Conservation (phyloP, 129 eudicot genomes). For the Calendula officinalis region DNA sequence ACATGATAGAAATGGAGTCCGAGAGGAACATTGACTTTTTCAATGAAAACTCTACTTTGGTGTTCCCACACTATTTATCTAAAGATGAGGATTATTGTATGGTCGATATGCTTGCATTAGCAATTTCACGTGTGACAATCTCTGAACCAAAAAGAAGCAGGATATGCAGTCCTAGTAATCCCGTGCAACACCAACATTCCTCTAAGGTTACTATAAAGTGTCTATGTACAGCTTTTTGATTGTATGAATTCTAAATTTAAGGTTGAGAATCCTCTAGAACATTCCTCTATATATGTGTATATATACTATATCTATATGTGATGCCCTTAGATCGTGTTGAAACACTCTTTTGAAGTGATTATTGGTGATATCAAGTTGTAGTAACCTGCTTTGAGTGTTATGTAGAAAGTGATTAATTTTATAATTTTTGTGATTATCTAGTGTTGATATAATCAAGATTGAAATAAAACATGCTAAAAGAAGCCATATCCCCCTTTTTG, state of each 20-base stretch:
- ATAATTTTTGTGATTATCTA: too few species aligned
- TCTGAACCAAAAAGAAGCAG: conserved; percentile 58
- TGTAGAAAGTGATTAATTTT: too few species aligned
- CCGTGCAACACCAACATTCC: conserved; percentile 34
- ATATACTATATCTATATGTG: too few species aligned
- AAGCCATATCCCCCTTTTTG: too few species aligned
- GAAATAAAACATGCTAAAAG: too few species aligned
- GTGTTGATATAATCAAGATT: too few species aligned
- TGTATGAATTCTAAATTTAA: neutral
- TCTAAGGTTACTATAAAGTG: conserved; percentile 44
- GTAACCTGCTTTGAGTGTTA: too few species aligned
- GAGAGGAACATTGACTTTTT: conserved; percentile 22
- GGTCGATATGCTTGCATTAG: conserved; percentile 55
- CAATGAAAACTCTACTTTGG: conserved; percentile 21
- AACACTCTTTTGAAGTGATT: too few species aligned
- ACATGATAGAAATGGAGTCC: conserved; percentile 20
- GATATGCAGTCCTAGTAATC: conserved; percentile 37
- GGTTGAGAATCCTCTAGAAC: too few species aligned
- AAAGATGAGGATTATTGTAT: conserved; percentile 35
- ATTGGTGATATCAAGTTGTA: too few species aligned
- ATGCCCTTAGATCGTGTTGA: too few species aligned
- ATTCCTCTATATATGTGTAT: too few species aligned
- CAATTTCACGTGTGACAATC: conserved; percentile 49
- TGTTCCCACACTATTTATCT: conserved; percentile 8
- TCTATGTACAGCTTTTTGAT: conserved; percentile 47